phyloP scores from a whole-genome alignment of 2,329 filamentous ascomycete species.

The Aureobasidium melanogenum region DNA sequence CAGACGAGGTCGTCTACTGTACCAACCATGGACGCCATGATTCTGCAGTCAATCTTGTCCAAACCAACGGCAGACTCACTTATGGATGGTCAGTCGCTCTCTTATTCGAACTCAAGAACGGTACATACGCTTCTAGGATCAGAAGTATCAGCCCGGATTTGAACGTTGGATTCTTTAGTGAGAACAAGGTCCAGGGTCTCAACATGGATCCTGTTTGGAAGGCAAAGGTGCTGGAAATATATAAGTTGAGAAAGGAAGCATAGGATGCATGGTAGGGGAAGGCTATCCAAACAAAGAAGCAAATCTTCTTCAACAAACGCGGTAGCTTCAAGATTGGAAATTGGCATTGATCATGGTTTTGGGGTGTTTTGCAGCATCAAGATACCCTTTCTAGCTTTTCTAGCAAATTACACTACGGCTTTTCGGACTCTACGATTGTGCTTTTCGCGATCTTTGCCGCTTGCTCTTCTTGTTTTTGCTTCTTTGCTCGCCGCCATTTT shows the following conservation, averaged over 20 bases:
- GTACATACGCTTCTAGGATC: neutral
- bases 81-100: neutral
- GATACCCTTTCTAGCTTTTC: neutral
- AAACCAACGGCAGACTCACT: neutral
- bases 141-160: neutral
- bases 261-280: too few relatives aligned
- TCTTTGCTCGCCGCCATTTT: conserved; percentile 22
- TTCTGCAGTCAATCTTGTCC: neutral
- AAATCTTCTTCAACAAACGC: too few relatives aligned
- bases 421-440: neutral
- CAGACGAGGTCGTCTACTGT: neutral
- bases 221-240: neutral
- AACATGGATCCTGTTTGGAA: conserved; percentile 2
- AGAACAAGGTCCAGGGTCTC: neutral
- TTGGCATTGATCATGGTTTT: neutral
- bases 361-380: neutral
- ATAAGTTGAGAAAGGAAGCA: neutral
- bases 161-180: neutral
- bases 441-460: neutral
- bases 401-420: neutral
- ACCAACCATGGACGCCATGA: neutral
- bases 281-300: too few relatives aligned
- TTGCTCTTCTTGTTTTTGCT: conserved; percentile 15
- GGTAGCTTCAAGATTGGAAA: neutral
- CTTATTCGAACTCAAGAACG: neutral